Evolutionary conservation across 805 yeast species (phyloP), one percentile per base, ranked within the genome.

Genomic region (Candida vaughaniae): DNA sequence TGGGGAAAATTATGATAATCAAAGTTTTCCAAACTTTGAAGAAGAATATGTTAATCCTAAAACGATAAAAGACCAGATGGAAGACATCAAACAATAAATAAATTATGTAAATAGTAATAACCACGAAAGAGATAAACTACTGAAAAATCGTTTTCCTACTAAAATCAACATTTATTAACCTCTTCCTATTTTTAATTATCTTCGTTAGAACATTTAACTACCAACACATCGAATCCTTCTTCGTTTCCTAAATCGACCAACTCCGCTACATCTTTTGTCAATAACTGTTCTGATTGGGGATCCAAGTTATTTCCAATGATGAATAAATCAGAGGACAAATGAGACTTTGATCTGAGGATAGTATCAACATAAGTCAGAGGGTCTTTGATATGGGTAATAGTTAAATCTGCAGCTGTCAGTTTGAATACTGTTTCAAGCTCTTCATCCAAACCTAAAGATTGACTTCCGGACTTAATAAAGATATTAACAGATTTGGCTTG

Each of bases 1-100:
- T 38, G 98, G 98, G 1, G 78, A 41, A 71, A 73, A 54, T 50
- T 66, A 66, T 41, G 62, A 58, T 40, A 56, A 56, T 29, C 54
- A 49, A 12, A 69, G 68, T 45, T 52, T 66, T 43, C 69, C 64
- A 41, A 50, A 56, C 37, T 67, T 54, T 44, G 48, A 58, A 41
- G 71, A 67, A 44, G 66, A 63, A 48, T 60, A 54, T 42, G 57
- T 63, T 14, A 58, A 63, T 41, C 62, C 63, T 10, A 49, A 53
- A 27, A n/a, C n/a, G n/a, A n/a, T n/a, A n/a, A n/a, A n/a, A n/a
- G n/a, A n/a, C n/a, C n/a, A n/a, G n/a, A n/a, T n/a, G n/a, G n/a
- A n/a, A n/a, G n/a, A n/a, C n/a, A n/a, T n/a, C n/a, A n/a, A n/a
- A n/a, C n/a, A n/a, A n/a, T n/a, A n/a, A n/a, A n/a, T n/a, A n/a